phyloP scores from a whole-genome alignment of 2,329 filamentous ascomycete species.

The Aspergillus pseudonomiae region DNA sequence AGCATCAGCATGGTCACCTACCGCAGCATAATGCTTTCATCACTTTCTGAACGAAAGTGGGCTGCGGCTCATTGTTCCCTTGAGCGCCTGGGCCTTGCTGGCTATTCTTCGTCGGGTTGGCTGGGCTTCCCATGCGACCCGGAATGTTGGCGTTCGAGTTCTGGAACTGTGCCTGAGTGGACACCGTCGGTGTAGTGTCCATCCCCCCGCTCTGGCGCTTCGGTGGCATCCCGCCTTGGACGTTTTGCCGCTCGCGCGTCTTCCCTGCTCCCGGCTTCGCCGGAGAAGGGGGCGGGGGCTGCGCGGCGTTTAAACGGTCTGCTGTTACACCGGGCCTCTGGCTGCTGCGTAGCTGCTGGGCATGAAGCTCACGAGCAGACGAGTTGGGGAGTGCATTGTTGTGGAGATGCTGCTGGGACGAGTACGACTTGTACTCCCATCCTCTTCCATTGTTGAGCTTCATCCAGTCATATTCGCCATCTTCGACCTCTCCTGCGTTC shows the following conservation, averaged over 20 bases:
- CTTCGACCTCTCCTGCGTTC: constrained; percentile 90
- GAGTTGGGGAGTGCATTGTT: constrained; percentile 77
- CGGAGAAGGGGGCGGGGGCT: constrained; percentile 84
- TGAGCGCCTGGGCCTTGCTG: constrained; percentile 60
- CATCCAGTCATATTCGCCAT: constrained; percentile 99
- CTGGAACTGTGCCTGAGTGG: constrained; percentile 94
- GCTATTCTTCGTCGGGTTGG: constrained; percentile 61
- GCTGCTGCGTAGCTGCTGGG: constrained; percentile 62
- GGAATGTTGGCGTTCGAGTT: constrained; percentile 89
- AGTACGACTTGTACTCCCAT: constrained; percentile 79
- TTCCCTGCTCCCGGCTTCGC: constrained; percentile 77
- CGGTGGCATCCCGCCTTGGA: constrained; percentile 69
- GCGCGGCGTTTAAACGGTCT: constrained; percentile 91
- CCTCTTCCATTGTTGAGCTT: constrained; percentile 93
- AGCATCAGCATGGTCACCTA: constrained; percentile 41
- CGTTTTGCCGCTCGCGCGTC: constrained; percentile 74
- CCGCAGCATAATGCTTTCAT: constrained; percentile 93
- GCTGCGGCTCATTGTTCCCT: constrained; percentile 68
- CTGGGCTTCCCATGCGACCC: constrained; percentile 58
- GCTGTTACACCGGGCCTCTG: constrained; percentile 69
- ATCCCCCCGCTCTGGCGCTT: constrained; percentile 70
- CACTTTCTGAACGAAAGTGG: constrained; percentile 85
- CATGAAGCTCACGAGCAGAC: constrained; percentile 82
- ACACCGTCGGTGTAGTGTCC: constrained; percentile 84
- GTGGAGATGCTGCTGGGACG: constrained; percentile 74